Conservation (phyloP, 23 red algal species). For the Gracilaria gracilis region DNA sequence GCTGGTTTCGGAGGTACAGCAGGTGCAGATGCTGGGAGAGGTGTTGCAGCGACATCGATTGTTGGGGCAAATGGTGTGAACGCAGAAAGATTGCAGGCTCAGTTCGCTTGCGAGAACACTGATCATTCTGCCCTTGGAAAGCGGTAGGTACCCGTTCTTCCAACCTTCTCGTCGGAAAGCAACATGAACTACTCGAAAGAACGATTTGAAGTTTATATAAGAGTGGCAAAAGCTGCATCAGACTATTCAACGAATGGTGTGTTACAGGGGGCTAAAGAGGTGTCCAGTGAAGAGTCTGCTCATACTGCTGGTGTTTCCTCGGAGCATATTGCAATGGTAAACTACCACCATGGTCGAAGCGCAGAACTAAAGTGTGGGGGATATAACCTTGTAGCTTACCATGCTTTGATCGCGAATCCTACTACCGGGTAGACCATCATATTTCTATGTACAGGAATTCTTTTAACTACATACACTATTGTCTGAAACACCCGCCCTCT, state of each 20-base stretch:
- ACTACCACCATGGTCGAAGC: not conserved
- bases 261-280: not conserved
- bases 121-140: conserved; percentile 15
- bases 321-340: not conserved
- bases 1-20: not conserved
- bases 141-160: not conserved
- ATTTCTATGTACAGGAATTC: not conserved
- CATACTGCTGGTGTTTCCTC: not conserved
- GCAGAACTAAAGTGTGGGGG: not conserved
- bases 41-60: not conserved
- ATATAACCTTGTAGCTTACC: not conserved
- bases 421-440: not conserved
- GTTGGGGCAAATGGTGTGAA: not conserved
- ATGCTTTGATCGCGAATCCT: not conserved
- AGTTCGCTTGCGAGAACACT: conserved; percentile 17
- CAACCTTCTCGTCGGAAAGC: not conserved
- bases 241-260: not conserved
- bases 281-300: too few relatives aligned
- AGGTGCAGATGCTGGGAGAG: not conserved
- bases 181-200: not conserved
- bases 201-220: not conserved
- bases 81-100: not conserved
- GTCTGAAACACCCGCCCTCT: too few relatives aligned
- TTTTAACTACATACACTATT: too few relatives aligned
- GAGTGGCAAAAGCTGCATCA: not conserved